Evolutionary conservation across 2,329 filamentous ascomycete species (phyloP).

Genomic region (Celoporthe dispersa): DNA sequence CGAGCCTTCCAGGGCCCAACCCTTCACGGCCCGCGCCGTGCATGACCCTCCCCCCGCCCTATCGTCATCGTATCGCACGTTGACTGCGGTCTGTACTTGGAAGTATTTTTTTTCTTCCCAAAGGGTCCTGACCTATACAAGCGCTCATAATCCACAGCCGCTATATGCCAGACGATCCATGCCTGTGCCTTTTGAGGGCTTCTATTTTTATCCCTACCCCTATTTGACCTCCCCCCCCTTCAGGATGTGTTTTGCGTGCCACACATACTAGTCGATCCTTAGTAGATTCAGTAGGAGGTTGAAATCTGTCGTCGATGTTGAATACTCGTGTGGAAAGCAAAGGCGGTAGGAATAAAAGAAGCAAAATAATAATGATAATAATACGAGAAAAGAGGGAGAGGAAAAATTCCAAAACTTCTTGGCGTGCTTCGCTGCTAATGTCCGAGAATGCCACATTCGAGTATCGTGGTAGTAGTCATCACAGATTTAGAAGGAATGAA

Average conservation of each 20-base stretch:
- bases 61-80: neutral
- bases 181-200: neutral
- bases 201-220: conserved; percentile 17
- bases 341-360: neutral
- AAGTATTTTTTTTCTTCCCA: neutral
- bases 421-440: neutral
- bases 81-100: neutral
- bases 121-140: neutral
- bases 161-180: conserved; percentile 4
- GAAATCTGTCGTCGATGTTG: neutral
- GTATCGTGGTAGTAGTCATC: neutral
- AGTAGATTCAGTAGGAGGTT: neutral
- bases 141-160: neutral
- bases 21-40: conserved; percentile 8
- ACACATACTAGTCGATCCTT: neutral
- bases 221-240: neutral
- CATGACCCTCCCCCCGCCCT: neutral
- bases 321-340: neutral
- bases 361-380: neutral
- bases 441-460: neutral
- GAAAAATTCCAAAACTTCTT: neutral
- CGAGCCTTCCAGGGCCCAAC: neutral
- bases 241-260: neutral
- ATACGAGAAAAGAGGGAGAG: neutral
- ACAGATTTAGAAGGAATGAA: neutral